Conservation (phyloP, 768 basidiomycete genomes). For the Coprinopsis strossmayeri region DNA sequence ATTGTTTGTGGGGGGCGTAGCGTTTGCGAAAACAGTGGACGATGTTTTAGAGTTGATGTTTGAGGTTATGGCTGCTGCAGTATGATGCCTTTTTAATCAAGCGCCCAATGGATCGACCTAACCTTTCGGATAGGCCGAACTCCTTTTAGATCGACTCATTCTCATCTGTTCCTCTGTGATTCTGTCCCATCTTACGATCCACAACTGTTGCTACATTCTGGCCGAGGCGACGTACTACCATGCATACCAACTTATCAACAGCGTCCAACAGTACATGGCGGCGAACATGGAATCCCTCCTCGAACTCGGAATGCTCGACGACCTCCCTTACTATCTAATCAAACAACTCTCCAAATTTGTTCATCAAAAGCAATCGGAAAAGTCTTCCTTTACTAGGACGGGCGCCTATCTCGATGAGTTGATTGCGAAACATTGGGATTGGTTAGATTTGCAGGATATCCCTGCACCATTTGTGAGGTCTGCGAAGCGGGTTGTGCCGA, state of each 20-base stretch:
- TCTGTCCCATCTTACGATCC: conserved; percentile 55
- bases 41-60: conserved; percentile 83
- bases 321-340: conserved; percentile 58
- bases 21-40: conserved; percentile 59
- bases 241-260: conserved; percentile 57
- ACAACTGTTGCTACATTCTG: conserved; percentile 77
- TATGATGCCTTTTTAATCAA: conserved; percentile 65
- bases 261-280: conserved; percentile 73
- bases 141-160: conserved; percentile 81
- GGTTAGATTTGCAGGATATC: conserved; percentile 66
- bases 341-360: conserved; percentile 59
- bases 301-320: conserved; percentile 74
- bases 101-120: conserved; percentile 78
- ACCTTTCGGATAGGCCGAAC: conserved; percentile 90
- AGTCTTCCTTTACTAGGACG: conserved; percentile 61
- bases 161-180: conserved; percentile 77
- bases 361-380: conserved; percentile 50
- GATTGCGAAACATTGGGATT: conserved; percentile 57
- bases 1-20: conserved; percentile 24
- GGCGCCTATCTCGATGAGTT: conserved; percentile 43
- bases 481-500: too few species aligned
- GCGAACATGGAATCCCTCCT: conserved; percentile 85
- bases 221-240: conserved; percentile 77
- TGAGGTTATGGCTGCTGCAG: conserved; percentile 78
- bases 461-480: conserved; percentile 45